Conservation (phyloP, 768 basidiomycete species). For the Calocera cornea region DNA sequence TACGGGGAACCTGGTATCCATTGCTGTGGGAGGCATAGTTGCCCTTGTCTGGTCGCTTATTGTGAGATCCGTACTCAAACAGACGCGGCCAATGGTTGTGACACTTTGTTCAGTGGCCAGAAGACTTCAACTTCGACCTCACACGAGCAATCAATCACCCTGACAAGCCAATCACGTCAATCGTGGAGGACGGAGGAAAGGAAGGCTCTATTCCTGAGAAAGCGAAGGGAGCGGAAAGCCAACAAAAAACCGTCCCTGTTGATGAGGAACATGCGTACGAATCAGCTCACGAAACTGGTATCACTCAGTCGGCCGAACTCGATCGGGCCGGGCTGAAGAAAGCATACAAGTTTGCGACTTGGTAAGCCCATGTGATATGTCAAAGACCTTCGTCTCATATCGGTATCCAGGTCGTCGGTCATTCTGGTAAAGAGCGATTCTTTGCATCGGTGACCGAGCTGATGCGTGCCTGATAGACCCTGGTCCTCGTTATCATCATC, state of each 20-base stretch:
- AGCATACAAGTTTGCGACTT: slow-evolving; percentile 71
- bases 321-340: slow-evolving; percentile 51
- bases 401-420: slow-evolving; percentile 36
- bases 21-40: slow-evolving; percentile 67
- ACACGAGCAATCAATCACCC: slow-evolving; percentile 63
- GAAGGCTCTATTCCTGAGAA: neutral
- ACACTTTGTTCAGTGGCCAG: slow-evolving; percentile 44
- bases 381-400: neutral
- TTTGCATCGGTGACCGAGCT: neutral
- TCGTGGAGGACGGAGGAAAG: neutral
- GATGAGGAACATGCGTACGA: slow-evolving; percentile 17
- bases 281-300: slow-evolving; percentile 9
- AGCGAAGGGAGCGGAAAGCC: neutral
- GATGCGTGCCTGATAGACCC: slow-evolving; percentile 1
- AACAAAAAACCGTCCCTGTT: neutral
- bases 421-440: slow-evolving; percentile 33
- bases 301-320: slow-evolving; percentile 37
- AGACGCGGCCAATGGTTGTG: neutral
- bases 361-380: slow-evolving; percentile 17
- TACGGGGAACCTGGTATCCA: slow-evolving; percentile 77
- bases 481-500: slow-evolving; percentile 52
- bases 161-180: neutral
- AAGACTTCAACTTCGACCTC: slow-evolving; percentile 63
- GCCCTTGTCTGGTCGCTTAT: slow-evolving; percentile 50
- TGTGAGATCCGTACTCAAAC: slow-evolving; percentile 28